Conservation (phyloP, 148 eudicot species). For the Rhododendron ferrugineum region DNA sequence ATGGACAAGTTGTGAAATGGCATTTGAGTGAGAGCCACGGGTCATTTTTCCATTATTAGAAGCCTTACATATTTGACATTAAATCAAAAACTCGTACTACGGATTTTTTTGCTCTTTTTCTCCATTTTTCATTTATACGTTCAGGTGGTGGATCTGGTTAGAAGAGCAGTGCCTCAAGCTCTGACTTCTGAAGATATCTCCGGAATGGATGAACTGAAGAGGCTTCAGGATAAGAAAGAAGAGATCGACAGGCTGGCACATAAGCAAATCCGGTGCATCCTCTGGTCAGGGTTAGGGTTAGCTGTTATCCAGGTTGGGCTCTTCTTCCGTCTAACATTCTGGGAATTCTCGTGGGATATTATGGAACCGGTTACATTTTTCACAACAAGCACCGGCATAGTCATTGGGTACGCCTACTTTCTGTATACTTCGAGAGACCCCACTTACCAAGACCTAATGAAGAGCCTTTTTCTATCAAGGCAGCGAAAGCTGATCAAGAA, state of each 20-base stretch:
- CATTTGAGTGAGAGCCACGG: not conserved
- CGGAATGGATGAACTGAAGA: conserved; percentile 55
- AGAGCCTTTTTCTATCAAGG: conserved; percentile 72
- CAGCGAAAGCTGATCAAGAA: conserved; percentile 80
- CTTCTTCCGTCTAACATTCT: conserved; percentile 88
- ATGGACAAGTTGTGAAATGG: not conserved
- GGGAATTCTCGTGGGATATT: conserved; percentile 98
- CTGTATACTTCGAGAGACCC: conserved; percentile 82
- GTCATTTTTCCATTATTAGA: not conserved
- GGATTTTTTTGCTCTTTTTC: not conserved
- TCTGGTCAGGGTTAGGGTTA: conserved; percentile 79
- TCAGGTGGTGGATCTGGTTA: conserved; percentile 86
- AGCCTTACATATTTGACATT: not conserved
- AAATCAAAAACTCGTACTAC: not conserved
- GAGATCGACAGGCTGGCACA: conserved; percentile 71
- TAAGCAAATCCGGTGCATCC: conserved; percentile 68
- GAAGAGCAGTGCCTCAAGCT: conserved; percentile 75
- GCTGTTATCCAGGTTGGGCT: conserved; percentile 58
- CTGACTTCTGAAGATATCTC: conserved; percentile 83
- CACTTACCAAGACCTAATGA: conserved; percentile 70
- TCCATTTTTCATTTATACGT: not conserved
- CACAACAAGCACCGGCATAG: conserved; percentile 51
- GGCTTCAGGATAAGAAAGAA: conserved; percentile 57
- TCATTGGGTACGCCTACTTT: conserved; percentile 77
- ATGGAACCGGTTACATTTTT: conserved; percentile 95